Conservation (phyloP, 179 eudicot species). For the Drosera spatulata region DNA sequence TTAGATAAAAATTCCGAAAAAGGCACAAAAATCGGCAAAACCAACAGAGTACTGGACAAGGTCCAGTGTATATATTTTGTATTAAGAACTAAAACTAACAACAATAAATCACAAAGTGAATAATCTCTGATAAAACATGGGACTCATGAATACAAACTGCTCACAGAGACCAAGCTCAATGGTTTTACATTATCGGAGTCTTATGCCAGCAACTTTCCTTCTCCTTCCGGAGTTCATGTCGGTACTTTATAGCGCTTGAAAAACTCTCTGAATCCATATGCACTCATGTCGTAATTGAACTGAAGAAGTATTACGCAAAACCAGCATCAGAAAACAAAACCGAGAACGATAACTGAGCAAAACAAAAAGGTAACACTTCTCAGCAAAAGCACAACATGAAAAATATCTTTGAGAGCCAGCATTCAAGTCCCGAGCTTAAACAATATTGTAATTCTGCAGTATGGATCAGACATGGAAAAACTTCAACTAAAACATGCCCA, state of each 20-base stretch:
- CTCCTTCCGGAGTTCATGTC: conserved; percentile 23
- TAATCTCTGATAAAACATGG: too few relatives aligned
- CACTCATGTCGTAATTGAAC: conserved; percentile 69
- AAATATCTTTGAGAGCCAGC: too few relatives aligned
- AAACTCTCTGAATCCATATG: conserved; percentile 74
- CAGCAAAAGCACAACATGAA: neutral
- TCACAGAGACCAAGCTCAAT: neutral
- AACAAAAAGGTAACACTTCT: neutral
- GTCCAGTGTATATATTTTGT: too few relatives aligned
- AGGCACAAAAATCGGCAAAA: too few relatives aligned
- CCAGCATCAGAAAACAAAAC: neutral
- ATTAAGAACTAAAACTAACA: too few relatives aligned
- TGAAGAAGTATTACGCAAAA: conserved; percentile 12
- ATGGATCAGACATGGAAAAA: neutral
- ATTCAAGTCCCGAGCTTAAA: neutral
- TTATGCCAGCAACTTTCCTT: neutral
- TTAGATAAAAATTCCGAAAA: too few relatives aligned
- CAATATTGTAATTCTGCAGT: neutral
- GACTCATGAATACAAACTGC: neutral
- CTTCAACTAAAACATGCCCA: neutral
- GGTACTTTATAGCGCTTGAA: conserved; percentile 60
- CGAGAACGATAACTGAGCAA: neutral
- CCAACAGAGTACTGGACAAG: too few relatives aligned
- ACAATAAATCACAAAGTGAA: too few relatives aligned
- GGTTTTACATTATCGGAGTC: neutral